Evolutionary conservation across 2,329 filamentous ascomycete genomes (phyloP), one percentile per base, ranked within the genome.

Genomic region (Endoconidiophora polonica): DNA sequence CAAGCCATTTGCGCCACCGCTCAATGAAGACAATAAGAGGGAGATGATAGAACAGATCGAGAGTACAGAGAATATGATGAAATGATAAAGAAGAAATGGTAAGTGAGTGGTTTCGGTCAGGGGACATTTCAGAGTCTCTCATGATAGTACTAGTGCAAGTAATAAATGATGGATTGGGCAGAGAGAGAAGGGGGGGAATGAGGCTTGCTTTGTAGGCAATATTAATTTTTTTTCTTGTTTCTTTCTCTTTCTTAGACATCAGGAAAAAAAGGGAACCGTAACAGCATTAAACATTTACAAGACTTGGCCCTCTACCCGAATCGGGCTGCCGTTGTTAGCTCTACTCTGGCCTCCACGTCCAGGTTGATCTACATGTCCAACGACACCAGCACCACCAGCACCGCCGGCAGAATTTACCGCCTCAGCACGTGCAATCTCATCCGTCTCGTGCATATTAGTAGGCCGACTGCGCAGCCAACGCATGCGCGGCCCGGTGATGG

Each of bases 381-480:
- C 43, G 14, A 12, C 29, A 7, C 22, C 18, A 29, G 36, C 46
- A 5, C 23, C 40, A 24, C 10, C 38, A 18, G 38, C 46, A 5
- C n/a, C 10, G 4, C 6, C 6, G n/a, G 22, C 9, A 12, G 29
- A 12, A 24, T 46, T 44, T 24, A 52, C 70, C 68, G 22, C 68
- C 70, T 56, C 70, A 76, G 5, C 66, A 63, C 9, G 71, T 2
- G 39, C 67, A n/a, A 74, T 71, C 66, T 98, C 91, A 61, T 98
- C 87, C 46, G 96, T 70, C 58, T 94, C 84, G 41, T 73, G 79
- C 50, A 94, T 72, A 59, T 94, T 78, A 12, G 72, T 70, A 0
- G 91, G 91, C 61, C 87, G 83, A 65, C 83, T 80, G 57, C 91
- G 79, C 58, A 98, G 69, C 91, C 91, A 98, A 62, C 88, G 87